Conservation (phyloP, 2,329 filamentous ascomycete genomes). For the Xylaria polymorpha region DNA sequence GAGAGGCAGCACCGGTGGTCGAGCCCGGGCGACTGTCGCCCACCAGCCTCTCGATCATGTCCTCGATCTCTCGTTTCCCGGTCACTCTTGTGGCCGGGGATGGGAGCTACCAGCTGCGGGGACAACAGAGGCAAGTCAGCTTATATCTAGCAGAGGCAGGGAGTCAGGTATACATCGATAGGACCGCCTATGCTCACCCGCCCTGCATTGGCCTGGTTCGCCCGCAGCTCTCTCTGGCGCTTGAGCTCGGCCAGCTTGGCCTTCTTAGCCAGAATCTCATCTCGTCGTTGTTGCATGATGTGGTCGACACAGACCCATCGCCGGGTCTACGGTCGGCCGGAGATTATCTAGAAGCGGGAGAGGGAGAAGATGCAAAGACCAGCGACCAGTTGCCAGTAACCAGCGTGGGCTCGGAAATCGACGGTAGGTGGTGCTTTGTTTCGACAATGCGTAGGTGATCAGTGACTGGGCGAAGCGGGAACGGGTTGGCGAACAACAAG, state of each 20-base stretch:
- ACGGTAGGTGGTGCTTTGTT: not conserved
- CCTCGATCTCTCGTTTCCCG: conserved; percentile 82
- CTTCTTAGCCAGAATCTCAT: conserved; percentile 97
- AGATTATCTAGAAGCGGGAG: conserved; percentile 30
- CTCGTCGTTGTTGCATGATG: conserved; percentile 82
- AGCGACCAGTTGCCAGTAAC: not conserved
- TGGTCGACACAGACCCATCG: conserved; percentile 60
- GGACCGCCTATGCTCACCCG: conserved; percentile 75
- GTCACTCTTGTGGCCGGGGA: conserved; percentile 74
- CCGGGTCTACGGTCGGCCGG: conserved; percentile 43
- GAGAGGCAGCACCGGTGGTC: conserved; percentile 73
- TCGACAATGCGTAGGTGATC: not conserved
- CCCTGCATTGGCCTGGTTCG: conserved; percentile 77
- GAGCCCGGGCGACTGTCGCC: conserved; percentile 80
- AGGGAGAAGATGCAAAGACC: not conserved
- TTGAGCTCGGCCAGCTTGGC: conserved; percentile 97
- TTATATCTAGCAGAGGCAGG: conserved; percentile 14
- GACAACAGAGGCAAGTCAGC: conserved; percentile 37
- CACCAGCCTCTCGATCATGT: conserved; percentile 84
- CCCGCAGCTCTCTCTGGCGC: conserved; percentile 85
- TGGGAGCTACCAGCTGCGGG: conserved; percentile 73
- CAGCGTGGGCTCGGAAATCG: conserved; percentile 1
- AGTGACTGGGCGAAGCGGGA: not conserved
- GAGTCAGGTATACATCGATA: conserved; percentile 71
- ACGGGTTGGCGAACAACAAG: not conserved